A percentile compares a stretch with the other conserved stretches of the same genome.
Conservation (phyloP, 2,329 filamentous ascomycete species). For the Aschersonia sp. region DNA sequence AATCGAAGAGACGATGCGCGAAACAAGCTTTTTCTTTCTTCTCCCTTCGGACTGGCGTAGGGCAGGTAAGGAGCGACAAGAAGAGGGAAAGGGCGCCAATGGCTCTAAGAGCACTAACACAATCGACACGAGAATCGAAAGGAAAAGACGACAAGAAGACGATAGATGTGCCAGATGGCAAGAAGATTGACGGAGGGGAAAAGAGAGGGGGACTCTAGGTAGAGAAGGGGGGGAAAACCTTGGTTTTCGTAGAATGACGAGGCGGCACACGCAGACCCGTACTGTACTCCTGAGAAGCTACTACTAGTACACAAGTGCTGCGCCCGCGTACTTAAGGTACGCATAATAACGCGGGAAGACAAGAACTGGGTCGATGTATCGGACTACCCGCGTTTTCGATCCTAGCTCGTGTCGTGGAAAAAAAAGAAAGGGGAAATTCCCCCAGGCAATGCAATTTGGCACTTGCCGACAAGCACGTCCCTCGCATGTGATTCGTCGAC, state of each 20-base stretch:
- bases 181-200: too few species aligned
- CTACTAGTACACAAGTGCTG: constrained; percentile 8
- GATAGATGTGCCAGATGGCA: not conserved
- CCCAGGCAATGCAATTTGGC: constrained; percentile 5
- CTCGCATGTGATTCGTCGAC: constrained; percentile 19
- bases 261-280: not conserved
- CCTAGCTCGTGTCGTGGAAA: constrained; percentile 5
- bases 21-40: not conserved
- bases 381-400: constrained; percentile 2
- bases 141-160: not conserved
- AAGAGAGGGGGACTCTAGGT: too few species aligned
- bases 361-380: not conserved
- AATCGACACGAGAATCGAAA: not conserved
- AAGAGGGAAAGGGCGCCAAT: constrained; percentile 11
- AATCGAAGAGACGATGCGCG: not conserved
- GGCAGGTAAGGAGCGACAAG: constrained; percentile 20
- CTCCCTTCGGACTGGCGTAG: constrained; percentile 1
- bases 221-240: too few species aligned
- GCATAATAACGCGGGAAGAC: constrained; percentile 6
- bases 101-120: too few species aligned
- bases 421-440: constrained; percentile 23
- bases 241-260: not conserved
- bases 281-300: not conserved
- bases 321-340: constrained; percentile 9
- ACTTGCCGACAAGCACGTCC: constrained; percentile 1